These are phyloP conservation scores for Phyllosticta citriasiana DNA, from an alignment of 2,329 filamentous ascomycete species.

Conservation along the genomic window DNA sequence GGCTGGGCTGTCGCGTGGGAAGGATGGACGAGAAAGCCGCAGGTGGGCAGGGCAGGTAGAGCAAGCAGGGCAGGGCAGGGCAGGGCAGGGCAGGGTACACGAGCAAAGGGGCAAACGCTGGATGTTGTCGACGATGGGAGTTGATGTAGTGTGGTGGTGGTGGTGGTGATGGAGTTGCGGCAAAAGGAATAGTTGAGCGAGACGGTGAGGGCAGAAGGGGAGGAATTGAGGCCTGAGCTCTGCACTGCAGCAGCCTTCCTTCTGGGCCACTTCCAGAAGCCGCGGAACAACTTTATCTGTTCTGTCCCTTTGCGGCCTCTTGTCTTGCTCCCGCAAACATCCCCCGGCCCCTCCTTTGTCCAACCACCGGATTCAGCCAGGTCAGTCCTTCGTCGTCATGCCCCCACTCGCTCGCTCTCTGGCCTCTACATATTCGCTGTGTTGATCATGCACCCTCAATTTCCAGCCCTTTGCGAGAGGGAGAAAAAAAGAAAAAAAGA, in stretches of 20 bases:
- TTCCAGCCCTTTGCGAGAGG: not conserved
- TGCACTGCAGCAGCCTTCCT: slow-evolving; percentile 1
- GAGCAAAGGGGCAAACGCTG: not conserved
- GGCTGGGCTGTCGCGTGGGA: not conserved
- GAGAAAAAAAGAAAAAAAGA: no score
- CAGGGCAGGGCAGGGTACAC: slow-evolving; percentile 1
- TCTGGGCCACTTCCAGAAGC: slow-evolving; percentile 9
- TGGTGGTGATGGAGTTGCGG: not conserved
- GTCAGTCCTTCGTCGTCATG: not conserved
- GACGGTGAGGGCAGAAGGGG: no score
- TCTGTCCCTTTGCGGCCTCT: not conserved
- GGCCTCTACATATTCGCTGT: no score
- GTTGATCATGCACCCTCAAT: not conserved
- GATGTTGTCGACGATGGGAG: no score
- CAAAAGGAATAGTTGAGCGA: no score
- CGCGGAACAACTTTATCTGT: slow-evolving; percentile 10
- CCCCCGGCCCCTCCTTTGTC: not conserved
- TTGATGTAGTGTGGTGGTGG: no score
- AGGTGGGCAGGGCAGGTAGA: not conserved
- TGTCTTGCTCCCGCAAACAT: not conserved
- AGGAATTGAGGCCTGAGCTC: not conserved
- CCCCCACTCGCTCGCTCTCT: no score
- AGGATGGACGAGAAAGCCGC: slow-evolving; percentile 2
- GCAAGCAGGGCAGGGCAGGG: not conserved
- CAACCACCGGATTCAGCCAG: not conserved